Evolutionary conservation across 805 yeast genomes (phyloP).

Genomic region (Ogataea neopini): DNA sequence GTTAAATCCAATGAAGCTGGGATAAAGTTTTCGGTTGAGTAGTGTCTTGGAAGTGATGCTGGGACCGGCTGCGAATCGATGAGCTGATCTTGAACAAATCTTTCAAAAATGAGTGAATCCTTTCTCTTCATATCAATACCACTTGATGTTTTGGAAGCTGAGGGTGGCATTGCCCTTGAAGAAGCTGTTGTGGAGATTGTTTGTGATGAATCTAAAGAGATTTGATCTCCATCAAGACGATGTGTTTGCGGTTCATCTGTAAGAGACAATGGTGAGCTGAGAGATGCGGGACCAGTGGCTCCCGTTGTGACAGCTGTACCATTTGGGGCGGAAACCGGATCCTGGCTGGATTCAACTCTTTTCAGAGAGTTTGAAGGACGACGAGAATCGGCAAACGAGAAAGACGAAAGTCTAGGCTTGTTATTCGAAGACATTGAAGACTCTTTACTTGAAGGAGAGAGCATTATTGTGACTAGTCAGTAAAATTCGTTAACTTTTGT

Average conservation of each 20-base stretch:
- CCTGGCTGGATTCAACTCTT: slow-evolving; percentile 20
- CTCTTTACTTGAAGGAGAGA: slow-evolving; percentile 29
- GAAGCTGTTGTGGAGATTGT: slow-evolving; percentile 13
- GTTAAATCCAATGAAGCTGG: slow-evolving; percentile 60
- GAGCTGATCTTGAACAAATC: slow-evolving; percentile 63
- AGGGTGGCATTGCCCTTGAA: slow-evolving; percentile 9
- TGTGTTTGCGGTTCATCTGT: slow-evolving; percentile 19
- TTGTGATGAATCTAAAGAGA: slow-evolving; percentile 21
- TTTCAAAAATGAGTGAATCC: slow-evolving; percentile 60
- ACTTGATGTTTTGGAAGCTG: background rate
- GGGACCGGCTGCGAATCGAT: slow-evolving; percentile 33
- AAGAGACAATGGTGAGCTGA: slow-evolving; percentile 25
- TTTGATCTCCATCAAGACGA: slow-evolving; percentile 22
- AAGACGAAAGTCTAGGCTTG: slow-evolving; percentile 18
- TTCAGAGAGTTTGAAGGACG: slow-evolving; percentile 4
- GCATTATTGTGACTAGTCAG: slow-evolving; percentile 21
- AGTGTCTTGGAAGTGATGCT: slow-evolving; percentile 36
- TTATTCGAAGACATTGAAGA: slow-evolving; percentile 9
- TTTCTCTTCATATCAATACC: slow-evolving; percentile 18
- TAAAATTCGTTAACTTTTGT: background rate
- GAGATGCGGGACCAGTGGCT: background rate
- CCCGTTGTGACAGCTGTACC: background rate
- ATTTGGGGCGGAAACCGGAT: slow-evolving; percentile 17
- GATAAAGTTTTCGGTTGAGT: slow-evolving; percentile 51
- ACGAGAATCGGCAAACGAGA: slow-evolving; percentile 14